Evolutionary conservation across 2,329 filamentous ascomycete genomes (phyloP).

Genomic region (Beauveria bassiana): DNA sequence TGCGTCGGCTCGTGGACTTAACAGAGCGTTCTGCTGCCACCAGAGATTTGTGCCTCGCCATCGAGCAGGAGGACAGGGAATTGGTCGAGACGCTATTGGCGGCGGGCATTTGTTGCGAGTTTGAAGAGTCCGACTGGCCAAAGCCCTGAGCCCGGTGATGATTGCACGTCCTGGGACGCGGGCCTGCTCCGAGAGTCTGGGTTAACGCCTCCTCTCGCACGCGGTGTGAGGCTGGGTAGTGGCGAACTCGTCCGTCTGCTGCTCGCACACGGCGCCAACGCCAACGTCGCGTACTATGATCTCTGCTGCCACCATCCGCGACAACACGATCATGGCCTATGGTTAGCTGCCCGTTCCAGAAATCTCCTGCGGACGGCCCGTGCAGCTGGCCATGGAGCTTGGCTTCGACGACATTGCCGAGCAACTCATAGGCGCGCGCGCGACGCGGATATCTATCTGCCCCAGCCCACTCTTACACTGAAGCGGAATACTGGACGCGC

Average conservation of each 20-base stretch:
- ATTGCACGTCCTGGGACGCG: too few species aligned
- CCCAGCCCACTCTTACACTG: neutral
- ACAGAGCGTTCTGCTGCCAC: neutral
- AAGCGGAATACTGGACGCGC: too few species aligned
- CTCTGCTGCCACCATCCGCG: neutral
- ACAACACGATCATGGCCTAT: neutral
- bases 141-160: too few species aligned
- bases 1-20: neutral
- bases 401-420: neutral
- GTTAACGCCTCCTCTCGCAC: conserved; percentile 1
- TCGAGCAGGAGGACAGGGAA: neutral
- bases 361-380: neutral
- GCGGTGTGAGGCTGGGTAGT: neutral
- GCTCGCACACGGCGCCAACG: neutral
- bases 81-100: neutral
- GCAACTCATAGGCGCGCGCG: neutral
- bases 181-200: neutral
- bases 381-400: conserved; percentile 2
- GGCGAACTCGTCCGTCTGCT: neutral
- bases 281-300: neutral
- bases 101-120: neutral
- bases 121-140: neutral
- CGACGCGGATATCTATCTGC: neutral
- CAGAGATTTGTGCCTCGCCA: neutral
- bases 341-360: neutral